Evolutionary conservation across 1,139 yeast genomes (phyloP).

Genomic region (Yamadazyma atmosphaerica): DNA sequence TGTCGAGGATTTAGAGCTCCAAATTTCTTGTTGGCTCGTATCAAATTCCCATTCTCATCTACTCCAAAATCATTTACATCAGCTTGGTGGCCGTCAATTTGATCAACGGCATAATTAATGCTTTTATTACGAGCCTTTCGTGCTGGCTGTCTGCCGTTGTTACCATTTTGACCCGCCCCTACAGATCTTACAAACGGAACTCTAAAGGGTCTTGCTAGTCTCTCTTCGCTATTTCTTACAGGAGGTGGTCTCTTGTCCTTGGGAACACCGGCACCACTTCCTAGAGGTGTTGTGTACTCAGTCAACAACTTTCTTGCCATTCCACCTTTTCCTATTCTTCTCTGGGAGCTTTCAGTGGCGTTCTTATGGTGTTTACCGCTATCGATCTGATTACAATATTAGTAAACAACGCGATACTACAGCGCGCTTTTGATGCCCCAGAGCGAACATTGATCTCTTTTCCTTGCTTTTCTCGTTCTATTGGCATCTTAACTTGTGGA

Average conservation of each 20-base stretch:
- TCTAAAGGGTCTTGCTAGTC: slow-evolving; percentile 42
- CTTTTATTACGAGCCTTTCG: slow-evolving; percentile 29
- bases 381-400: background rate
- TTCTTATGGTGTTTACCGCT: background rate
- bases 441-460: too few relatives aligned
- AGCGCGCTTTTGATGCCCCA: too few relatives aligned
- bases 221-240: slow-evolving; percentile 33
- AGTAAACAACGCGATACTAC: slow-evolving; percentile 4
- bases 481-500: too few relatives aligned
- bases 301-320: slow-evolving; percentile 39
- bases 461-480: too few relatives aligned
- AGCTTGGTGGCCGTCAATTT: slow-evolving; percentile 15
- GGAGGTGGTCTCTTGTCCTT: slow-evolving; percentile 42
- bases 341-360: too few relatives aligned
- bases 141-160: slow-evolving; percentile 17
- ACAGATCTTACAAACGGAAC: slow-evolving; percentile 38
- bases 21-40: slow-evolving; percentile 26
- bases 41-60: slow-evolving; percentile 28
- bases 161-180: slow-evolving; percentile 17
- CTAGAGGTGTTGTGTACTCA: slow-evolving; percentile 44
- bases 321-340: too few relatives aligned
- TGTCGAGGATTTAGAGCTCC: slow-evolving; percentile 56
- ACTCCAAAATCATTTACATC: slow-evolving; percentile 15
- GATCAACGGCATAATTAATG: slow-evolving; percentile 27
- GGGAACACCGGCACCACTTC: slow-evolving; percentile 48